Conservation (phyloP, 176 grass and related monocot genomes). For the Aegilops umbellulata region DNA sequence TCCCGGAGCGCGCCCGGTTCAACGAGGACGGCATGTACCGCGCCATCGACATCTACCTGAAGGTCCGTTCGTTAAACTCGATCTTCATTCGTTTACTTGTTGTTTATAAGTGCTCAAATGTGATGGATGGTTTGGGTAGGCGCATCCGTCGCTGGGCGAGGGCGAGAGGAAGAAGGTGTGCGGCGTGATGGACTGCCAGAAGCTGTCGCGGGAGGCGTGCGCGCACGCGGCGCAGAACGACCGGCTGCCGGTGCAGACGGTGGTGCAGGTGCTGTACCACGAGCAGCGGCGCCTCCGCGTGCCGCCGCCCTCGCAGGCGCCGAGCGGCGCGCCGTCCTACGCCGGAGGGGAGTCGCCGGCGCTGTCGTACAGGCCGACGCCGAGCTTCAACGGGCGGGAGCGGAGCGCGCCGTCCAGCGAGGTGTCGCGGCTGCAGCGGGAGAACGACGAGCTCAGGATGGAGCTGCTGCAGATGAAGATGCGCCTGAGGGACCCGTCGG, state of each 20-base stretch:
- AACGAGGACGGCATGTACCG: constrained; percentile 95
- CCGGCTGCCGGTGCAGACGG: constrained; percentile 73
- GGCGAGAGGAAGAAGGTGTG: constrained; percentile 80
- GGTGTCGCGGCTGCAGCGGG: constrained; percentile 69
- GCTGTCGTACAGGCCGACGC: constrained; percentile 31
- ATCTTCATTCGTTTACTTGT: not conserved
- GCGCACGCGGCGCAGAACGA: constrained; percentile 95
- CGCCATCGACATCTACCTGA: constrained; percentile 91
- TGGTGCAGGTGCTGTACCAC: constrained; percentile 82
- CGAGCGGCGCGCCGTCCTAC: constrained; percentile 28
- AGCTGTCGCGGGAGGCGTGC: constrained; percentile 83
- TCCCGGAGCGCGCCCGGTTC: constrained; percentile 72
- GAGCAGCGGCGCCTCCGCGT: constrained; percentile 81
- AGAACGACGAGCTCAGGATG: constrained; percentile 83
- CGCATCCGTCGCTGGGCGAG: constrained; percentile 61
- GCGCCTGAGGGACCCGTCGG: constrained; percentile 40
- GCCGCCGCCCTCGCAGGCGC: not conserved
- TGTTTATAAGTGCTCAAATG: not conserved
- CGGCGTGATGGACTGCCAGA: constrained; percentile 73
- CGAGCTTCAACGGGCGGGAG: constrained; percentile 21
- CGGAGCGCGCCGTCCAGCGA: constrained; percentile 42
- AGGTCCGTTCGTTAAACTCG: constrained; percentile 27
- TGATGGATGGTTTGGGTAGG: constrained; percentile 27
- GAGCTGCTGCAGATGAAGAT: constrained; percentile 69
- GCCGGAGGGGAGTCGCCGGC: constrained; percentile 48